These are phyloP conservation scores for Triticum dicoccoides DNA, from an alignment of 176 grass and related monocot species.

Conservation along the genomic window DNA sequence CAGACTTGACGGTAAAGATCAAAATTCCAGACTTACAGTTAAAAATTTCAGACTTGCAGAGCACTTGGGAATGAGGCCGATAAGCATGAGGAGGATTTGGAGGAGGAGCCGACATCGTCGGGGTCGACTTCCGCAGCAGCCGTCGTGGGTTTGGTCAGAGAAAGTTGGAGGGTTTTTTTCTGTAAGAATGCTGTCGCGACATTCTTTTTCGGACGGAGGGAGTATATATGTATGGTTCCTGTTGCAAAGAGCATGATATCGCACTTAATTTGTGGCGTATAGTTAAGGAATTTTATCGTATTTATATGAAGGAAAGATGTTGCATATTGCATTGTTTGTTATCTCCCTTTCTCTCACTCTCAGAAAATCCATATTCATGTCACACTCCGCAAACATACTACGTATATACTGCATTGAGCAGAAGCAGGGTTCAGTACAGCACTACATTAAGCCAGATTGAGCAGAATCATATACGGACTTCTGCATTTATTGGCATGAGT, in stretches of 20 bases:
- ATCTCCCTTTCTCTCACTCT: not conserved
- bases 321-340: not conserved
- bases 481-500: constrained; percentile 6
- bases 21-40: too few species aligned
- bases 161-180: too few species aligned
- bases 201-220: too few species aligned
- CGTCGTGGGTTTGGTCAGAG: too few species aligned
- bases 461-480: not conserved
- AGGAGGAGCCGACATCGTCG: too few species aligned
- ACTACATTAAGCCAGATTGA: not conserved
- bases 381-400: not conserved
- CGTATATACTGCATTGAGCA: not conserved
- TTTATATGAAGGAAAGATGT: not conserved
- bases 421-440: too few species aligned
- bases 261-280: not conserved
- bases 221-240: not conserved
- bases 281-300: not conserved
- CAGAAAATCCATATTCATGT: not conserved
- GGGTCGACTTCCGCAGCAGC: too few species aligned
- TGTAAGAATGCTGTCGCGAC: too few species aligned
- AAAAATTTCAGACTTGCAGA: too few species aligned
- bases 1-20: too few species aligned
- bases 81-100: too few species aligned
- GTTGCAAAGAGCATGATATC: not conserved
- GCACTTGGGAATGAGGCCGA: too few species aligned